Conservation (phyloP, 2,329 filamentous ascomycete genomes). For the Aspergillus sojae region DNA sequence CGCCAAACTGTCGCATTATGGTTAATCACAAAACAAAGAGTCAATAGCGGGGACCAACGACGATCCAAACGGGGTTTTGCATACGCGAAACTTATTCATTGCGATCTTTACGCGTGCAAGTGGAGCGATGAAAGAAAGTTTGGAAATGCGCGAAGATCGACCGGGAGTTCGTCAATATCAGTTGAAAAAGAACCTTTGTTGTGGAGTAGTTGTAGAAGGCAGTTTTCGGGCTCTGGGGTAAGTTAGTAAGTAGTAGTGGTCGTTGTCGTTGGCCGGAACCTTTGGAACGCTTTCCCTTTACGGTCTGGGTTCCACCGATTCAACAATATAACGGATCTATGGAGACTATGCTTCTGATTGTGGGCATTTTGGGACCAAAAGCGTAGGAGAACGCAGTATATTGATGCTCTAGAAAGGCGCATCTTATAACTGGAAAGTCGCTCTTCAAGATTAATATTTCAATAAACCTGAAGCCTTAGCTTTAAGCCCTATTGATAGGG, state of each 20-base stretch:
- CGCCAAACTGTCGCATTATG: slow-evolving; percentile 39
- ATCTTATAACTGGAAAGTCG: not conserved
- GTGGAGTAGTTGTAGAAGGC: not conserved
- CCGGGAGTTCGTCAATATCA: not conserved
- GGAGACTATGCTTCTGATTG: not conserved
- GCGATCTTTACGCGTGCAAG: not conserved
- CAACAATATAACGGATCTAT: not conserved
- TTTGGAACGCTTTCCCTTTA: not conserved
- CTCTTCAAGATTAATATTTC: too few species aligned
- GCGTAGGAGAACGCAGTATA: not conserved
- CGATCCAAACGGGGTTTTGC: slow-evolving; percentile 5
- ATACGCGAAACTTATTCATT: slow-evolving; percentile 41
- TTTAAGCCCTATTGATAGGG: not conserved
- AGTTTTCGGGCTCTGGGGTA: not conserved
- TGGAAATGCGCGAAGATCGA: not conserved
- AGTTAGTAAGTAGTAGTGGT: not conserved
- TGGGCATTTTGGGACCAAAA: not conserved
- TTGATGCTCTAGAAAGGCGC: not conserved
- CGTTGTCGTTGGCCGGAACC: not conserved
- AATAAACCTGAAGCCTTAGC: not conserved
- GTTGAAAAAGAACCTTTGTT: slow-evolving; percentile 1
- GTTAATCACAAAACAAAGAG: not conserved
- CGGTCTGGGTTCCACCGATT: not conserved
- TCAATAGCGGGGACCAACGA: not conserved
- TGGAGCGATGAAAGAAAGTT: not conserved